Evolutionary conservation across 371 early-diverging fungal species (phyloP), one percentile per base, ranked within the genome.

Genomic region (Syncephalis fuscata): DNA sequence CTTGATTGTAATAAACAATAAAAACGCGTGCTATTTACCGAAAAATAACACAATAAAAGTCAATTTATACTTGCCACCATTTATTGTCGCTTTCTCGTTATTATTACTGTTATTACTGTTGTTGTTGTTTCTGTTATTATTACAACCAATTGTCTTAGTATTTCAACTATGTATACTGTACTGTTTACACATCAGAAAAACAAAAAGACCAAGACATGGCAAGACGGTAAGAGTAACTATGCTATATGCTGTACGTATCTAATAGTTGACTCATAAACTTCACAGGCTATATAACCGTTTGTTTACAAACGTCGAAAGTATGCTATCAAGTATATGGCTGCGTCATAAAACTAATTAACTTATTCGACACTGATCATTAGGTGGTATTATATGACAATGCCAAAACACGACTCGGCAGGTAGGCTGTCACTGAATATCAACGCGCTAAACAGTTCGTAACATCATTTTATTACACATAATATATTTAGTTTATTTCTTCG

Each of bases 151-250:
- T n/a, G n/a, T n/a, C n/a, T n/a, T n/a, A n/a, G n/a, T n/a, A n/a
- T n/a, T n/a, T n/a, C n/a, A n/a, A n/a, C n/a, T n/a, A n/a, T n/a
- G n/a, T n/a, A n/a, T 36, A n/a, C n/a, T n/a, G 51, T 46, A 1
- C 49, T 71, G 16, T 74, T 64, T 46, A 71, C 74, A 11, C 56
- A 60, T 7, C 74, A 74, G 46, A 71, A 71, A 44, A 37, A 38
- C 0, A 71, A 71, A 46, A 74, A 74, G 44, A 54, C 51, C 40
- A 74, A 74, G 44, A 70, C 65, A 20, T 74, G 71, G 72, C 70
- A 70, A 56, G 74, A 74, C 46, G 74, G 73, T 66, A 54, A 41
- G 45, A 44, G 5, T 50, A 5, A 41, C 16, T n/a, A 41, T 8
- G 41, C n/a, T 3, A 8, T 41, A 4, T 41, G 21, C 41, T n/a